phyloP scores from a whole-genome alignment of 2,329 filamentous ascomycete species.

The Colletotrichum sojae region DNA sequence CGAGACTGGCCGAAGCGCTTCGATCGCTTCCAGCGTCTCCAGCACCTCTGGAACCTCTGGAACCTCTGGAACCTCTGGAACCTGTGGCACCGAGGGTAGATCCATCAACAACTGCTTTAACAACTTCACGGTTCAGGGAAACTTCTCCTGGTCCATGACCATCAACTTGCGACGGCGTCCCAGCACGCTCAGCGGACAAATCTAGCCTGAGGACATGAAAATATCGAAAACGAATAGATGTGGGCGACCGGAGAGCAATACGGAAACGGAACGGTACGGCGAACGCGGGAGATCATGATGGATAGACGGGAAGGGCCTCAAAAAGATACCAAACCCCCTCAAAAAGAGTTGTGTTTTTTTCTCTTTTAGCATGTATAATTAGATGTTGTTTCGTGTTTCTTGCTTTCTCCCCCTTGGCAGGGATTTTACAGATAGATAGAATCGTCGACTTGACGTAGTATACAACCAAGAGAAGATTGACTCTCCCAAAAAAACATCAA shows the following conservation, averaged over 20 bases:
- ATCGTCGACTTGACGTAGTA: neutral
- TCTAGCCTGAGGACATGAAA: neutral
- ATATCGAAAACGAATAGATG: neutral
- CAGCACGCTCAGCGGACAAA: neutral
- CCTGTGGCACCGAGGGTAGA: neutral
- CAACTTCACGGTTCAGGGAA: neutral
- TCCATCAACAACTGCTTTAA: neutral
- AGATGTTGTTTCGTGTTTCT: neutral
- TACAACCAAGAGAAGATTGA: too few relatives aligned
- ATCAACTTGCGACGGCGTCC: neutral
- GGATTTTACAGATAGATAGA: neutral
- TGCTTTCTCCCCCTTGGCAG: neutral
- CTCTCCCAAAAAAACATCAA: neutral
- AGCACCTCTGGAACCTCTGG: too few relatives aligned
- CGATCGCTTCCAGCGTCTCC: too few relatives aligned
- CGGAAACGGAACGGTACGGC: neutral
- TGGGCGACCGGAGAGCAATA: neutral
- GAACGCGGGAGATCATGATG: neutral
- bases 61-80: too few relatives aligned
- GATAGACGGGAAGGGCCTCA: neutral
- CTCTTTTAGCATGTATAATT: neutral
- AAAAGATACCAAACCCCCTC: neutral
- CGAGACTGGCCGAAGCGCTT: too few relatives aligned
- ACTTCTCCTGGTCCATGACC: neutral
- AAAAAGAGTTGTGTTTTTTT: neutral